Base-by-base conservation (phyloP, 169 alveolate species). In the Theileria annulata region DNA sequence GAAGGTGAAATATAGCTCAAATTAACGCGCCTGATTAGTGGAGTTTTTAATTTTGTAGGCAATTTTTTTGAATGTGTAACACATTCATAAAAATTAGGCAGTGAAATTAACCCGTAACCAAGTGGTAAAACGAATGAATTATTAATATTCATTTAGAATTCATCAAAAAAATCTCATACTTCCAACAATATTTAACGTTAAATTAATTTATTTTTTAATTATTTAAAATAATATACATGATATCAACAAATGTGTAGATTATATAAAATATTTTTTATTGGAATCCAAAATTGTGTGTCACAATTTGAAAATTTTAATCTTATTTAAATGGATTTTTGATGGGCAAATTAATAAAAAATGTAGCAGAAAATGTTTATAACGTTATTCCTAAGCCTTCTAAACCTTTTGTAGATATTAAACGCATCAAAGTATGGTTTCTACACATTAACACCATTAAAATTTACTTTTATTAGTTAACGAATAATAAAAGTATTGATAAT, bases 401-500 rank as follows among this genome's bases (percentile, higher is more conserved):
- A 30, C 86, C 86, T 10, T 73, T 82, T 21, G 89, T 82, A 21
- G 89, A 82, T 56, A 42, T 75, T 3, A 82, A 76, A 37, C 85
- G 80, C 19, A 71, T 82, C 21, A 82, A 76, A 80, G 89, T 82
- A 69, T 27, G 23, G 13, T 69, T 15, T 6, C 27, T 54, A 54
- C 63, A 54, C 63, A 54, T 54, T 54, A n/a, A 54, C 27, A n/a
- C 21, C 4, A 5, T 54, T 3, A 54, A 54, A 54, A 5, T 4
- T 3, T 54, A 54, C 63, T 6, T 54, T 54, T 54, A 54, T 54
- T 54, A 6, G 54, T 9, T 17, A n/a, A 28, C 58, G 27, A 23
- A 8, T 19, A 13, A 60, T 6, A 9, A 6, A 3, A 23, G 23
- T n/a, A 3, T 28, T 12, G 42, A 25, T 49, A 0, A 10, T 54